These are phyloP conservation scores for Dactylellina drechsleri DNA, from an alignment of 2,329 filamentous ascomycete species.

Conservation along the genomic window DNA sequence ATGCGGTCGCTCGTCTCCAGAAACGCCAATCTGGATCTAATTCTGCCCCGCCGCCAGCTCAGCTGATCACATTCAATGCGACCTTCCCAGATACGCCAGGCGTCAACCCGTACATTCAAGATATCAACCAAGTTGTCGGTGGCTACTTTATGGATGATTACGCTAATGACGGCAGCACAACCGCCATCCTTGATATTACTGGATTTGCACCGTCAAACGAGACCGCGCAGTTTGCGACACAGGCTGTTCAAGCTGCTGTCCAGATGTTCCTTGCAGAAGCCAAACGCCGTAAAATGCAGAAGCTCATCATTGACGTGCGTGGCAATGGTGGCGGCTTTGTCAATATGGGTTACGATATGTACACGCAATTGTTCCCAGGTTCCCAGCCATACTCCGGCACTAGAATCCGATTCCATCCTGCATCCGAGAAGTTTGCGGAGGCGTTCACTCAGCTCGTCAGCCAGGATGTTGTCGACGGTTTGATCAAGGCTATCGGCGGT, in stretches of 20 bases:
- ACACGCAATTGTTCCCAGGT: conserved; percentile 68
- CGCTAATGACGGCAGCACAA: conserved; percentile 26
- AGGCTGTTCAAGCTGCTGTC: conserved; percentile 49
- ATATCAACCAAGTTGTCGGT: conserved; percentile 45
- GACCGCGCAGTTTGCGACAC: conserved; percentile 33
- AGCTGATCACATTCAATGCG: conserved; percentile 22
- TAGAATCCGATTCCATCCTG: conserved; percentile 63
- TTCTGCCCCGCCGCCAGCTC: conserved; percentile 8
- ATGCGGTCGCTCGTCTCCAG: conserved; percentile 5
- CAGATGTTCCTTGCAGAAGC: conserved; percentile 60
- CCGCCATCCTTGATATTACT: conserved; percentile 46
- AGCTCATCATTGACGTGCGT: conserved; percentile 72
- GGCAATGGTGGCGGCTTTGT: conserved; percentile 70
- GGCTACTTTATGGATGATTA: conserved; percentile 53
- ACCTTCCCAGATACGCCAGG: conserved; percentile 46
- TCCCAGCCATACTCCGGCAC: conserved; percentile 64
- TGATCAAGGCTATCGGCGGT: conserved; percentile 35
- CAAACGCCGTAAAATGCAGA: conserved; percentile 64
- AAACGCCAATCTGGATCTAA: conserved; percentile 45
- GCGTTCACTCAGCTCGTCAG: conserved; percentile 42
- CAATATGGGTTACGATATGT: conserved; percentile 65
- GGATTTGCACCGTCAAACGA: conserved; percentile 40
- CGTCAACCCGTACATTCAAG: conserved; percentile 41
- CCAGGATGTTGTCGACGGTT: conserved; percentile 36
- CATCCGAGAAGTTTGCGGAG: conserved; percentile 57